These are phyloP conservation scores for Globisporangium nagaii DNA, from an alignment of 352 stramenopile genomes.

Conservation along the genomic window DNA sequence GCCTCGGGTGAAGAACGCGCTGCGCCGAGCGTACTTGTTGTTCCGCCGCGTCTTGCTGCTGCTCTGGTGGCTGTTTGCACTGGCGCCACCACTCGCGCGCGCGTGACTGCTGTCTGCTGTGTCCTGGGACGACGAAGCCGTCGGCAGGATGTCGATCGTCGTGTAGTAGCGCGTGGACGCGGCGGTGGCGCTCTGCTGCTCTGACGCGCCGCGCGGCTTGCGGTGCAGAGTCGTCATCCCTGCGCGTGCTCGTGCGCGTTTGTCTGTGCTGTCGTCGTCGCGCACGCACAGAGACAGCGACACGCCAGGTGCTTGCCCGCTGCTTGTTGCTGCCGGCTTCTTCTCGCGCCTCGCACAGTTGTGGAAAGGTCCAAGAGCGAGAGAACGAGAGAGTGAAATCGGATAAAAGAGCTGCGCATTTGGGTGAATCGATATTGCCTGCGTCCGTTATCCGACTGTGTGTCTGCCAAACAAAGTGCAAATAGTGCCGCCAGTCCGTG, in stretches of 20 bases:
- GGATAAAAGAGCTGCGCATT: too few species aligned
- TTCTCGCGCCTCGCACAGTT: too few species aligned
- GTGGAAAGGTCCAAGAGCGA: too few species aligned
- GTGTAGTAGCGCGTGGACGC: constrained; percentile 1
- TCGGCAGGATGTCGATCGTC: constrained; percentile 7
- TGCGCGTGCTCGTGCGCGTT: too few species aligned
- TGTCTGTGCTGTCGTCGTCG: background rate
- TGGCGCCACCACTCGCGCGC: background rate
- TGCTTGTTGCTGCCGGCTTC: background rate
- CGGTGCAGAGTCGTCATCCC: constrained; percentile 10
- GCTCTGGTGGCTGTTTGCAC: background rate
- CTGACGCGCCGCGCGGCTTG: constrained; percentile 4
- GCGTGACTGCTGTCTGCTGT: background rate
- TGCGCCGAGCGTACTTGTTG: constrained; percentile 6
- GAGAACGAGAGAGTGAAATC: too few species aligned
- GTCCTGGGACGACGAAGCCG: background rate
- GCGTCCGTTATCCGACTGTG: too few species aligned
- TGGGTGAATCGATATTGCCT: too few species aligned
- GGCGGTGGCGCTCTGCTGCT: background rate
- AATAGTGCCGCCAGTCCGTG: background rate
- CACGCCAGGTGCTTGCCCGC: too few species aligned
- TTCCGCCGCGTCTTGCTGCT: constrained; percentile 10
- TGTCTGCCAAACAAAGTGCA: too few species aligned
- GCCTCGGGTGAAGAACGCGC: background rate
- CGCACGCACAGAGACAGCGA: too few species aligned